Evolutionary conservation across 2,329 filamentous ascomycete genomes (phyloP), one percentile per base, ranked within the genome.

Genomic region (Arachnomyces sp.): DNA sequence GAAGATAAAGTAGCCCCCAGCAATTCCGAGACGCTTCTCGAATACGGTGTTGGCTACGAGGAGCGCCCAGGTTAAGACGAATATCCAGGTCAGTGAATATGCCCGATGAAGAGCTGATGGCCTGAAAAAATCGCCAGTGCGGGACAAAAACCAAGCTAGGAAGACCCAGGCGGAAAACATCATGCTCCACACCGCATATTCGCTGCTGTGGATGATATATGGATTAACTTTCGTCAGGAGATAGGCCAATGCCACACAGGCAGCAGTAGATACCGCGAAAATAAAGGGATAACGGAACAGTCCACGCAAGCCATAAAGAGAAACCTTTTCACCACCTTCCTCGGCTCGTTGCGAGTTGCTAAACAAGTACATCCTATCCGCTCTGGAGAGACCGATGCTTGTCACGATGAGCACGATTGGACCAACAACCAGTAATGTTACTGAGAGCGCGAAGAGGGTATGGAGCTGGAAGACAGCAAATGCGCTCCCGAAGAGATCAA

Each of bases 291-390:
- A 92, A 28, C 90, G 78, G 62, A 87, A 86, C 53, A 93, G 79
- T 1, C 92, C 92, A 51, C 81, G 81, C 71, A 82, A 81, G 2
- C 89, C 90, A 43, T 81, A 76, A 14, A 94, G 61, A 11, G 71
- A 59, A 8, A 93, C 68, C 1, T 73, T 66, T 39, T 83, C 69
- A 40, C 75, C 75, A 7, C 75, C 68, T 34, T 74, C 75, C 47
- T 77, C 71, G n/a, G 78, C 69, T 41, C 77, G 73, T 37, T 74
- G 71, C 40, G 75, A 74, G 38, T 79, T 74, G 3, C 84, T 75
- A 58, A 95, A 94, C 42, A 90, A 77, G 61, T 96, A 98, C 66
- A 89, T 86, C 66, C 87, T 94, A 60, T 89, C 86, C 7, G 72
- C 68, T 43, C 77, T 78, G 33, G 75, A 71, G 3, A 96, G 70